A percentile compares a stretch with the other conserved stretches of the same genome.
These are phyloP conservation scores for Tuctoria greenei DNA, from an alignment of 176 grass and related monocot genomes.

Conservation along the genomic window DNA sequence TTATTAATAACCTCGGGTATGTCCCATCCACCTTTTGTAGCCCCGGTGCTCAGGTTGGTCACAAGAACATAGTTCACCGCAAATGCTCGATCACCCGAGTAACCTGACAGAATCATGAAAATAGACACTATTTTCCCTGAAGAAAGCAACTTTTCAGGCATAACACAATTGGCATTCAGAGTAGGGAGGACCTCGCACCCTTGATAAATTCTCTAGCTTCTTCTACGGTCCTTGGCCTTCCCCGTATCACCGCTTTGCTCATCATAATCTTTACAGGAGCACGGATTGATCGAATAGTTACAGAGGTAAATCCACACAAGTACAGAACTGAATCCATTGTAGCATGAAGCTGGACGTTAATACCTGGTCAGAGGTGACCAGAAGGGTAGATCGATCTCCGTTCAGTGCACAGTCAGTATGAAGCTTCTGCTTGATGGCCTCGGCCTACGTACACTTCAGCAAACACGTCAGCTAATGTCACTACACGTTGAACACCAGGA, in stretches of 20 bases:
- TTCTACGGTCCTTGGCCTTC: conserved; percentile 52
- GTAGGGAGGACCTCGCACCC: conserved; percentile 31
- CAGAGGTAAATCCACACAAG: background rate
- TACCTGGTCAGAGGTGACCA: conserved; percentile 77
- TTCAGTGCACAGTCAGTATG: background rate
- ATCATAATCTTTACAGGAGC: conserved; percentile 56
- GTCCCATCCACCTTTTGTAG: conserved; percentile 57
- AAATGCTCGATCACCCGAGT: conserved; percentile 55
- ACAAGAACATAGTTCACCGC: conserved; percentile 72
- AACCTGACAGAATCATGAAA: conserved; percentile 30
- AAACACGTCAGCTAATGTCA: background rate
- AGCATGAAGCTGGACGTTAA: background rate
- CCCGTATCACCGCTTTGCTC: conserved; percentile 59
- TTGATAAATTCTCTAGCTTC: conserved; percentile 81
- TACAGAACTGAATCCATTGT: background rate
- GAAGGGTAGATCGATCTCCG: conserved; percentile 25
- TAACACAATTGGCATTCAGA: background rate
- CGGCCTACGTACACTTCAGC: conserved; percentile 45
- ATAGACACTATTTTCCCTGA: background rate
- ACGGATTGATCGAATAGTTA: background rate
- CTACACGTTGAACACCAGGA: background rate
- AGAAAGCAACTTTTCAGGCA: background rate
- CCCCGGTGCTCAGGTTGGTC: conserved; percentile 58
- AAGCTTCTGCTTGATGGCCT: conserved; percentile 54
- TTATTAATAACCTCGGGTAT: conserved; percentile 45